phyloP scores from a whole-genome alignment of 768 basidiomycete genomes.

The Pleurotus tuber-regium region DNA sequence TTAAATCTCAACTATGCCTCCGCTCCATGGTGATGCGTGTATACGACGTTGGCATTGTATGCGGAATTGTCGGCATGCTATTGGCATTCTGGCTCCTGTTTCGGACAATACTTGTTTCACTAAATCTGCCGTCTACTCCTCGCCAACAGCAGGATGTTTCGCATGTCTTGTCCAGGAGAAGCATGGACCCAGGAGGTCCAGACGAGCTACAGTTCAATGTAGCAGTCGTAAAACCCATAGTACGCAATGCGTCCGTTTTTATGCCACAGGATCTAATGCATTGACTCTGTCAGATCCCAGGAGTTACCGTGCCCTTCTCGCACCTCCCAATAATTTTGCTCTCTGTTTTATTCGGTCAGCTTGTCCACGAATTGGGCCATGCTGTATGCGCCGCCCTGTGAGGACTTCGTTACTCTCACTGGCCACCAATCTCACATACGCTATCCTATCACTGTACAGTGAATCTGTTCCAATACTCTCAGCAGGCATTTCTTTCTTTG shows the following conservation, averaged over 20 bases:
- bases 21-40: no score
- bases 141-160: no score
- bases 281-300: conserved; percentile 60
- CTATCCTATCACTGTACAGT: conserved; percentile 33
- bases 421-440: neutral
- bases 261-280: no score
- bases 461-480: conserved; percentile 62
- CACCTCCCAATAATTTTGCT: conserved; percentile 67
- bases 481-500: conserved; percentile 57
- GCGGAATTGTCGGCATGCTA: conserved; percentile 48
- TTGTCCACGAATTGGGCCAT: conserved; percentile 82
- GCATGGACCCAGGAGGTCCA: no score
- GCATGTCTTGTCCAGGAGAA: no score
- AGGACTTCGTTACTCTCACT: conserved; percentile 28
- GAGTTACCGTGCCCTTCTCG: conserved; percentile 72
- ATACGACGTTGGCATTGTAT: conserved; percentile 50
- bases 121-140: neutral
- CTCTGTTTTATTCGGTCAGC: conserved; percentile 60
- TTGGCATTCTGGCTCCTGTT: conserved; percentile 36
- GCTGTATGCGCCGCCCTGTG: conserved; percentile 74
- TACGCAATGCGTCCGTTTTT: no score
- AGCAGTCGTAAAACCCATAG: no score
- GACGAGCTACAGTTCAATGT: no score
- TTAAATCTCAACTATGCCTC: no score
- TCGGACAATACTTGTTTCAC: neutral